Conservation (phyloP, 257 asterid genomes). For the Euphrasia confusa region DNA sequence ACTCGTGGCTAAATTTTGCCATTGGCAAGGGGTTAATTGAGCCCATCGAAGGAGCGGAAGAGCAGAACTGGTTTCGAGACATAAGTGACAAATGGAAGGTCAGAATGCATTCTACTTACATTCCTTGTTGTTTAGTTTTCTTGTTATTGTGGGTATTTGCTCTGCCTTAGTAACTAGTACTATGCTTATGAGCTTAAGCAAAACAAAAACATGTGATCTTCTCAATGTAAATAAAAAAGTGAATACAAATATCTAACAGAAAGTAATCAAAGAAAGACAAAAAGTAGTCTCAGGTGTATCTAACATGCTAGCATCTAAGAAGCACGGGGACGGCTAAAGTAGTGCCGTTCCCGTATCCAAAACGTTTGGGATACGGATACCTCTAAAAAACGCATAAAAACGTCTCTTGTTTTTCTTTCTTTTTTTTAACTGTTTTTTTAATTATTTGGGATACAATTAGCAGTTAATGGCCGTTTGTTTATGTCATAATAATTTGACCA, state of each 20-base stretch:
- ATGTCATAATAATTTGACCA: too few relatives aligned
- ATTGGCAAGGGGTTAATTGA: constrained; percentile 68
- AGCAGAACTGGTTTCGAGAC: constrained; percentile 65
- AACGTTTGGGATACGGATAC: too few relatives aligned
- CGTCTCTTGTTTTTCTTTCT: too few relatives aligned
- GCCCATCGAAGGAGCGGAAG: constrained; percentile 63
- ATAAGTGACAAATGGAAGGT: constrained; percentile 92
- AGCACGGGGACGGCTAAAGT: too few relatives aligned
- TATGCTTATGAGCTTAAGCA: background rate
- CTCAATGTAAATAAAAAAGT: constrained; percentile 12
- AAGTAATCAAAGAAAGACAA: background rate
- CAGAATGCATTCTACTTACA: constrained; percentile 1
- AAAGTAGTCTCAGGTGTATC: background rate
- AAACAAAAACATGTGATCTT: background rate
- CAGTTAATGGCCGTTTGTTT: too few relatives aligned
- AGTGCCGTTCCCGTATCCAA: too few relatives aligned
- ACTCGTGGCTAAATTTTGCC: constrained; percentile 80
- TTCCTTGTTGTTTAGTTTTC: background rate
- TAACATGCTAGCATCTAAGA: too few relatives aligned
- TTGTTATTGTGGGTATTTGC: background rate
- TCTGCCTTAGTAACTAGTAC: constrained; percentile 8
- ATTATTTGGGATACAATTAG: too few relatives aligned
- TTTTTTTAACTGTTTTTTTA: too few relatives aligned
- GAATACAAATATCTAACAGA: background rate
- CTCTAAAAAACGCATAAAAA: too few relatives aligned